phyloP scores from a whole-genome alignment of 306 rosid genomes.

The Sophora flavescens region DNA sequence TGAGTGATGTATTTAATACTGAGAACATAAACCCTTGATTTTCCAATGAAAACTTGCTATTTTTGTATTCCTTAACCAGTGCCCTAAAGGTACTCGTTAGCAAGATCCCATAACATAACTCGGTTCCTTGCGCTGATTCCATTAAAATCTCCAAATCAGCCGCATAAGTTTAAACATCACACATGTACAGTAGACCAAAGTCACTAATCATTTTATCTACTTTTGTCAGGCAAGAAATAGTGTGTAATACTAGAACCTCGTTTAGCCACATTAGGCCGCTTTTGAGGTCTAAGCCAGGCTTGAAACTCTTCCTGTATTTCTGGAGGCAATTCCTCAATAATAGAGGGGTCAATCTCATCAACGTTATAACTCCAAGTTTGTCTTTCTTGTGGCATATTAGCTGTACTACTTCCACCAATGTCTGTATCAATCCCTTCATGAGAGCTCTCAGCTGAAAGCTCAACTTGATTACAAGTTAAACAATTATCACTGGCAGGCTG shows the following conservation, averaged over 20 bases:
- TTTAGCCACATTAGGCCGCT: constrained; percentile 65
- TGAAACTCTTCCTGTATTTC: constrained; percentile 85
- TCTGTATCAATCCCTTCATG: constrained; percentile 45
- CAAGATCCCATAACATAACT: too few species aligned
- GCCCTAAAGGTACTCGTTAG: too few species aligned
- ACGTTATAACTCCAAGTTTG: constrained; percentile 74
- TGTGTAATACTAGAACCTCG: constrained; percentile 73
- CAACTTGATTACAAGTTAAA: constrained; percentile 46
- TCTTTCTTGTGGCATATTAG: constrained; percentile 50
- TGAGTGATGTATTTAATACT: too few species aligned
- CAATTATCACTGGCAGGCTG: constrained; percentile 34
- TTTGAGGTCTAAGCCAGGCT: constrained; percentile 72
- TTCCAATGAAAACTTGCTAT: too few species aligned
- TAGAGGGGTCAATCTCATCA: constrained; percentile 83
- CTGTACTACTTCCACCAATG: constrained; percentile 24
- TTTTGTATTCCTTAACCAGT: too few species aligned
- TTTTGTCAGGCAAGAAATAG: constrained; percentile 72
- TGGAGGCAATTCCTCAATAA: constrained; percentile 80
- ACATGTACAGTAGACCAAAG: constrained; percentile 21
- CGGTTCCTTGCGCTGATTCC: neutral
- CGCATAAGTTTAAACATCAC: constrained; percentile 4
- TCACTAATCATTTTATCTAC: constrained; percentile 43
- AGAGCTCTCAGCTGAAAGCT: constrained; percentile 36
- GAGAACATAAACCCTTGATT: too few species aligned
- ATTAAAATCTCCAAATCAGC: constrained; percentile 24